Evolutionary conservation across 768 basidiomycete genomes (phyloP).

Genomic region (Cantharellus cinnabarinus): DNA sequence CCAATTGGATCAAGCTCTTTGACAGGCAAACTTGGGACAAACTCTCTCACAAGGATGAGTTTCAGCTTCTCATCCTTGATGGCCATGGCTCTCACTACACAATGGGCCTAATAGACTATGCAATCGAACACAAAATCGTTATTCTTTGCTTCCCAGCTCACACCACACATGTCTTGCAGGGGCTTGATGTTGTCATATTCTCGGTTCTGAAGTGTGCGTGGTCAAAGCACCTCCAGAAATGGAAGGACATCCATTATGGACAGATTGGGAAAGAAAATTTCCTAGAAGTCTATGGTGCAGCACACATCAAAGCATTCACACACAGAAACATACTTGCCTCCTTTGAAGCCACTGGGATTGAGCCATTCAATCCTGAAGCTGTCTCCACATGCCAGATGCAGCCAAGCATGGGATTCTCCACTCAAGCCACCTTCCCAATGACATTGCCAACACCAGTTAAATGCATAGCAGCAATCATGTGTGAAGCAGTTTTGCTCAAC

Average conservation of each 20-base stretch:
- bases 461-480: no score
- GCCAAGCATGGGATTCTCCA: no score
- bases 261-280: background rate
- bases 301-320: no score
- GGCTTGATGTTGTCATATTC: conserved; percentile 7
- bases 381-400: no score
- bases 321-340: no score
- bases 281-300: background rate
- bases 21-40: conserved; percentile 21
- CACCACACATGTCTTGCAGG: conserved; percentile 16
- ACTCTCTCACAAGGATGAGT: background rate
- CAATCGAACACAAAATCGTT: conserved; percentile 18
- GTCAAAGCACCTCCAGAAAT: conserved; percentile 3
- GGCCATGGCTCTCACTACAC: conserved; percentile 16
- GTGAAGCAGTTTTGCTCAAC: no score
- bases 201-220: conserved; percentile 16
- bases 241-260: background rate
- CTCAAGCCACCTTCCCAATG: no score
- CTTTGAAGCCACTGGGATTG: no score
- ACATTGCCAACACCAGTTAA: no score
- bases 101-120: conserved; percentile 22
- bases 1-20: conserved; percentile 13
- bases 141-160: conserved; percentile 29
- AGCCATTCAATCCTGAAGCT: no score
- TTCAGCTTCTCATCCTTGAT: no score